Conservation (phyloP, 768 basidiomycete genomes). For the Daedaleopsis sinensis region DNA sequence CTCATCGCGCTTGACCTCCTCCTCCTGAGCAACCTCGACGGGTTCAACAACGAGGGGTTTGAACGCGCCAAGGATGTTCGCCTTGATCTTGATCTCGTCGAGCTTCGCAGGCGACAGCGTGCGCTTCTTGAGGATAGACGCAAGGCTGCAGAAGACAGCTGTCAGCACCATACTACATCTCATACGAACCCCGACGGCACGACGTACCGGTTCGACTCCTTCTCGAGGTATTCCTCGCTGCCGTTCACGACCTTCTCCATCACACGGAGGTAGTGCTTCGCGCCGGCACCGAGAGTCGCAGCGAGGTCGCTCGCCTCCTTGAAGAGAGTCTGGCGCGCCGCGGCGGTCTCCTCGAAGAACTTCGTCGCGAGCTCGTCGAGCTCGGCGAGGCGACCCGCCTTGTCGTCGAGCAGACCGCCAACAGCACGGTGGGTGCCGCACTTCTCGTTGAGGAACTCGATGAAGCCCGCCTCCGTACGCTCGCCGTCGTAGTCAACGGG, state of each 20-base stretch:
- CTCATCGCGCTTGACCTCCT: constrained; percentile 26
- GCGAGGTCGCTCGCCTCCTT: constrained; percentile 64
- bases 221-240: constrained; percentile 75
- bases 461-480: constrained; percentile 75
- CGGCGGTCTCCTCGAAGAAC: constrained; percentile 66
- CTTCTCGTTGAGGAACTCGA: constrained; percentile 79
- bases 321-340: constrained; percentile 61
- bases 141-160: constrained; percentile 19
- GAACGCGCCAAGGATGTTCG: constrained; percentile 81
- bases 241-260: constrained; percentile 86
- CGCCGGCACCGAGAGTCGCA: constrained; percentile 49
- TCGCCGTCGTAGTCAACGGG: constrained; percentile 68
- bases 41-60: constrained; percentile 29
- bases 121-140: constrained; percentile 70
- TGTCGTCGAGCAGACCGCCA: constrained; percentile 78
- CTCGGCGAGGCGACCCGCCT: constrained; percentile 82
- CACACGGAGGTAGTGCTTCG: constrained; percentile 82
- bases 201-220: constrained; percentile 81
- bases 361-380: constrained; percentile 78
- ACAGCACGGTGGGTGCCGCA: constrained; percentile 85
- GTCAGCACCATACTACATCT: constrained; percentile 14
- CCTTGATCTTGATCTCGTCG: constrained; percentile 92
- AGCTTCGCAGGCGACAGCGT: constrained; percentile 77
- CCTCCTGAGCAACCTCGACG: constrained; percentile 33
- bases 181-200: constrained; percentile 1